Evolutionary conservation across 176 grass and related monocot genomes (phyloP), one percentile per base, ranked within the genome.

Genomic region (Oryza coarctata): DNA sequence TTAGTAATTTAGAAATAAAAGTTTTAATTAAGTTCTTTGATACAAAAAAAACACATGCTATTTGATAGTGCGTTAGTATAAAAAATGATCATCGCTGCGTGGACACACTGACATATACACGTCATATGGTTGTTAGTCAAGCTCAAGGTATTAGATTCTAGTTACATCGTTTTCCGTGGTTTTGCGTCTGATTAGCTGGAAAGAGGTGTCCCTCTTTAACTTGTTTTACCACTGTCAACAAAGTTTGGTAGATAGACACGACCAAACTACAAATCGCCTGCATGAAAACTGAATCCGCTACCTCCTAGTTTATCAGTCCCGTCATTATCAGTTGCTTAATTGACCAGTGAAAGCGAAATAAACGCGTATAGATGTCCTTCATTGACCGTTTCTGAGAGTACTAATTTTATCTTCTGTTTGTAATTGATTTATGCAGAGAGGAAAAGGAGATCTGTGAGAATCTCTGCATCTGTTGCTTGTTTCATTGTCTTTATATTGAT

Each of bases 401-500:
- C 30, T 57, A 13, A 74, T 6, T 4, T 0, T 9, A 7, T 0
- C 5, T 15, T 15, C 9, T 18, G 26, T 58, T 13, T 11, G 12
- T 26, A 11, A 60, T 25, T 25, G 52, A 40, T 28, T 22, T 6
- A 6, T 76, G 26, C 76, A 89, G 87, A 28, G 2, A 61, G 27
- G 6, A 63, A 47, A 68, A 71, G 9, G 12, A 89, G 22, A 43
- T 44, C 23, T 49, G 6, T 74, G 29, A 25, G 7, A 70, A 70
- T 81, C 33, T 57, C 87, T 71, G 29, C 66, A 13, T 62, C 4
- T 40, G 22, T 71, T 9, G 44, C 61, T 1, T 25, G 65, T 72
- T 74, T 47, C 30, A 9, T 89, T 18, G 2, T 85, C 33, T 10
- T 86, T 18, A 11, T 57, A 7, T 13, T 80, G 44, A 45, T 45